Base-by-base conservation (phyloP, 768 basidiomycete species). In the Cyathus striatus region DNA sequence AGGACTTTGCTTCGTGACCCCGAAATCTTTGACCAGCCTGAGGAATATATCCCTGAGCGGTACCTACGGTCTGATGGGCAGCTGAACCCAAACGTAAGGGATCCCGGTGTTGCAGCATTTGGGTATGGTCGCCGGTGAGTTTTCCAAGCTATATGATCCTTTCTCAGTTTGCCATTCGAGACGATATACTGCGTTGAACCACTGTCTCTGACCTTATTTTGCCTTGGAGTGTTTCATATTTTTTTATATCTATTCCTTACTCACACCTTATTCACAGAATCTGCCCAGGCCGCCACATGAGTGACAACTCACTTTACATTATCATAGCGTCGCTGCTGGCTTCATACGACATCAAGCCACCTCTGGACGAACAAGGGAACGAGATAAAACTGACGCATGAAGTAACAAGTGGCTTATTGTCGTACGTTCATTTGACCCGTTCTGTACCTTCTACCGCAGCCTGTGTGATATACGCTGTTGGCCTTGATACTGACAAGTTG, bases 41-140 rank as follows among this genome's bases (percentile, higher is more conserved):
- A 63, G 5, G 49, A 50, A 9, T 78, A 73, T 50, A 48, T 51
- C 1, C 76, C 73, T 9, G 64, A 66, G 16, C 60, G 73, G 10
- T 76, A 64, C 36, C 49, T 72, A 46, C 17, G 47, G 30, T n/a
- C n/a, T n/a, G 35, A 54, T 48, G 10, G 47, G 37, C 6, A 52
- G 48, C 4, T 50, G 33, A 20, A 49, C 41, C 2, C 56, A 46
- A n/a, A 48, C 39, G 12, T 45, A 43, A 7, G 33, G 6, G 37
- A 51, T 33, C 21, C 46, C 4, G 52, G 49, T 16, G 41, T 44
- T 21, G 54, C 55, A 18, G 57, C 54, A 21, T 65, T 64, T 44
- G 61, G 65, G 13, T 63, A 55, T 50, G 65, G 65, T 10, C 55
- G 63, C 23, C 51, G 63, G 60, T 61, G 23, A 17, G 54, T 46